Conservation (phyloP, 2,329 filamentous ascomycete genomes). For the Scedosporium dehoogii region DNA sequence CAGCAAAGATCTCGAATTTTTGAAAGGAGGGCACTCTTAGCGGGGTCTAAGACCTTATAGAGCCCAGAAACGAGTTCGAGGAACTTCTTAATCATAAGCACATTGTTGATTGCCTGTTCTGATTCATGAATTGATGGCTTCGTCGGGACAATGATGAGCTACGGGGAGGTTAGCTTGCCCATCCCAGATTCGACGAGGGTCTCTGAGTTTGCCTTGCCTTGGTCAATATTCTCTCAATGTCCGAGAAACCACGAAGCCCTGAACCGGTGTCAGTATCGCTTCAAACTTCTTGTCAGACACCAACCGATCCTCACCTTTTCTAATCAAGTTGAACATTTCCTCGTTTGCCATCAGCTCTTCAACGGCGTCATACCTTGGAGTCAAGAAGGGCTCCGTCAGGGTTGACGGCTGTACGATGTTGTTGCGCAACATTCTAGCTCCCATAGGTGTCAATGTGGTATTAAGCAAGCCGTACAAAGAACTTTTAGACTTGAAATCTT, state of each 20-base stretch:
- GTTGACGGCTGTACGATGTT: constrained; percentile 87
- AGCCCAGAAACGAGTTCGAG: constrained; percentile 58
- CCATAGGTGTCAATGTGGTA: constrained; percentile 81
- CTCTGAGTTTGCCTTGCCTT: constrained; percentile 34
- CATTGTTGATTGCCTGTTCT: constrained; percentile 75
- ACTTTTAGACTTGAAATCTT: constrained; percentile 66
- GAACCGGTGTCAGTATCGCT: not conserved
- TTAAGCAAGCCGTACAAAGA: constrained; percentile 81
- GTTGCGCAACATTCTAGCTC: constrained; percentile 68
- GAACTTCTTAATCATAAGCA: constrained; percentile 80
- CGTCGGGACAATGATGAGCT: constrained; percentile 69
- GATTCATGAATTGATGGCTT: constrained; percentile 56
- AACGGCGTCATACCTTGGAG: constrained; percentile 68
- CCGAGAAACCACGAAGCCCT: constrained; percentile 45
- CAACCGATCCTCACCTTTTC: constrained; percentile 43
- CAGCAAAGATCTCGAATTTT: constrained; percentile 63
- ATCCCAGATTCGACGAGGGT: not conserved
- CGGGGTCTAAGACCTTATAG: constrained; percentile 56
- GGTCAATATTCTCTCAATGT: constrained; percentile 72
- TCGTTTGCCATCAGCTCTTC: constrained; percentile 74
- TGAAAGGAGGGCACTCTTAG: constrained; percentile 52
- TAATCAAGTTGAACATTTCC: constrained; percentile 71
- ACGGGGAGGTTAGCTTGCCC: constrained; percentile 1
- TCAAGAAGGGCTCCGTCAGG: constrained; percentile 51
- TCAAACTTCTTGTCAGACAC: not conserved